These are phyloP conservation scores for Globisporangium heterothallicum DNA, from an alignment of 352 stramenopile genomes.

Conservation along the genomic window DNA sequence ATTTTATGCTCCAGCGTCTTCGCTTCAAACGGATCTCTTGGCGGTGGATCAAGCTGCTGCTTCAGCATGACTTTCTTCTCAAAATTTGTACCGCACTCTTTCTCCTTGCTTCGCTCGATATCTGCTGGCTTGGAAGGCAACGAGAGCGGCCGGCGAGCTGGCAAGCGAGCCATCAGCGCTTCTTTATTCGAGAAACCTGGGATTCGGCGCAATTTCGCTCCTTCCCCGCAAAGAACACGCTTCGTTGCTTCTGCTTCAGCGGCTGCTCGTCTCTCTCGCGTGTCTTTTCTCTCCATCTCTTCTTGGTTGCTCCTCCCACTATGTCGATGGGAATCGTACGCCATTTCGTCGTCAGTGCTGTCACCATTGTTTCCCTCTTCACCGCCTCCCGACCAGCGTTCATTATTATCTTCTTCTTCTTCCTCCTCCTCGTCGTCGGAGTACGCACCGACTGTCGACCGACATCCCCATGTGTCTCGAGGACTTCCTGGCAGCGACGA, in stretches of 20 bases:
- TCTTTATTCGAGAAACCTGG: constrained; percentile 16
- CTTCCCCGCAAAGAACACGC: neutral
- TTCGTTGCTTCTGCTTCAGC: neutral
- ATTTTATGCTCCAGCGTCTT: constrained; percentile 18
- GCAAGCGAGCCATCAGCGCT: constrained; percentile 12
- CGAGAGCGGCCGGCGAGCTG: neutral
- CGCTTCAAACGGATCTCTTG: neutral
- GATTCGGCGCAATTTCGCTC: constrained; percentile 14
- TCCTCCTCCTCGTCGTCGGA: constrained; percentile 28
- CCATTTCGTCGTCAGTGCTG: neutral
- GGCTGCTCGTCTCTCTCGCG: neutral
- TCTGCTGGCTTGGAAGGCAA: neutral
- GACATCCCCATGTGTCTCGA: constrained; percentile 46
- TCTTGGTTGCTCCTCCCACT: neutral
- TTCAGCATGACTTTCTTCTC: constrained; percentile 3
- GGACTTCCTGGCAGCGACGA: neutral
- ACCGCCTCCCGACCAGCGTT: constrained; percentile 4
- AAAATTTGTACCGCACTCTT: neutral
- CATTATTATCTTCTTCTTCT: constrained; percentile 9
- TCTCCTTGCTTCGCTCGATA: neutral
- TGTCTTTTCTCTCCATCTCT: neutral
- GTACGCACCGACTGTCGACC: constrained; percentile 42
- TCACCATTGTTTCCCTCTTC: neutral
- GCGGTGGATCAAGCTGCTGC: constrained; percentile 14
- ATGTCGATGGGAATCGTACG: neutral